These are phyloP conservation scores for Peronospora farinosa DNA, from an alignment of 352 stramenopile genomes.

Conservation along the genomic window DNA sequence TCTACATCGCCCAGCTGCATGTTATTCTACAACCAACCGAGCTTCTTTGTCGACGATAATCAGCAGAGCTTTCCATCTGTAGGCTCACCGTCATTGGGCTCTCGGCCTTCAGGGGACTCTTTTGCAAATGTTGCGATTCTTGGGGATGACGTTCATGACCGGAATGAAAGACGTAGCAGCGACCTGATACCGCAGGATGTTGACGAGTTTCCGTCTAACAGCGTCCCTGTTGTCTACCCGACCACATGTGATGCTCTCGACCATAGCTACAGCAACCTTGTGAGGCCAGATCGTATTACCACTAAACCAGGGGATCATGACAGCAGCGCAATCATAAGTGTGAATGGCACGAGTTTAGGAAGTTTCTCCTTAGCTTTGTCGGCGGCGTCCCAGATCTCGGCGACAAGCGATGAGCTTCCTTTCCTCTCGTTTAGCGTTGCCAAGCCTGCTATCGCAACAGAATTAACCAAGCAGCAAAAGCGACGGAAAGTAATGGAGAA, in stretches of 20 bases:
- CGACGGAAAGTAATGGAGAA: background rate
- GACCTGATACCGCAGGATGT: conserved; percentile 14
- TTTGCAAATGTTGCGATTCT: conserved; percentile 30
- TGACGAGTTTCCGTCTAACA: background rate
- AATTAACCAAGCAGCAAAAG: background rate
- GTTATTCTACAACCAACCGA: conserved; percentile 16
- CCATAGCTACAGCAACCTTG: conserved; percentile 27
- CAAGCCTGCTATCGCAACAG: conserved; percentile 2
- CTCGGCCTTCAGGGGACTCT: too few species aligned
- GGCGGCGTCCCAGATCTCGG: conserved; percentile 14
- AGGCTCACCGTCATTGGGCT: conserved; percentile 16
- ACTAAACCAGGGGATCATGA: conserved; percentile 14
- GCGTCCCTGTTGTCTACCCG: too few species aligned
- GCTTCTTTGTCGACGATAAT: conserved; percentile 35
- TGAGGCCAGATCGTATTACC: conserved; percentile 17
- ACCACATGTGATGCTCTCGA: too few species aligned
- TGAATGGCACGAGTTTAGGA: conserved; percentile 5
- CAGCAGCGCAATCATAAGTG: conserved; percentile 4
- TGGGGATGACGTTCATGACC: conserved; percentile 19
- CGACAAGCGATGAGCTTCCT: conserved; percentile 21
- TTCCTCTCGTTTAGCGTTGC: conserved; percentile 27
- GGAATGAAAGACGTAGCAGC: conserved; percentile 22
- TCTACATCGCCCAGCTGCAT: conserved; percentile 13
- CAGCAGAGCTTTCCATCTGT: conserved; percentile 22
- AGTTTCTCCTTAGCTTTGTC: conserved; percentile 14